These are phyloP conservation scores for Fraxinus dipetala DNA, from an alignment of 305 asterid genomes.

Conservation along the genomic window DNA sequence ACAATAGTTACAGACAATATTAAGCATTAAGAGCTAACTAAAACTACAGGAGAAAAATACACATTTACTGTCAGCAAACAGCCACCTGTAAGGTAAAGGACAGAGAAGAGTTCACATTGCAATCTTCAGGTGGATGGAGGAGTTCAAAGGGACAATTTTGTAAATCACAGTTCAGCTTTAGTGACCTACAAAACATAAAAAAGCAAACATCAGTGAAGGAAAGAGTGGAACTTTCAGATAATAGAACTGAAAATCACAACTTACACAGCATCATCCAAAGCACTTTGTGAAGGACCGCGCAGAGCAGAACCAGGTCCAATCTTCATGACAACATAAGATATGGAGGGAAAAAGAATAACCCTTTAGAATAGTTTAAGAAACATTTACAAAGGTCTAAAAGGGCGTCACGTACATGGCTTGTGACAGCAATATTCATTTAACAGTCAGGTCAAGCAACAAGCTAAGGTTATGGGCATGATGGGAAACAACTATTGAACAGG, in stretches of 20 bases:
- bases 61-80: slow-evolving; percentile 23
- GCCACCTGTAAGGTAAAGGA: slow-evolving; percentile 95
- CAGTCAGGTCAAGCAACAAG: slow-evolving; percentile 2
- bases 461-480: neutral
- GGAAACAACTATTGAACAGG: neutral
- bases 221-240: slow-evolving; percentile 10
- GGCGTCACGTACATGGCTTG: neutral
- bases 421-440: neutral
- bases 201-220: slow-evolving; percentile 13
- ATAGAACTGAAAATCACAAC: slow-evolving; percentile 31
- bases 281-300: slow-evolving; percentile 84
- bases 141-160: slow-evolving; percentile 82
- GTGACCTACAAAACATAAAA: slow-evolving; percentile 51
- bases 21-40: neutral
- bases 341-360: slow-evolving; percentile 8
- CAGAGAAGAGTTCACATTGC: slow-evolving; percentile 96
- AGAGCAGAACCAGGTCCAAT: slow-evolving; percentile 90
- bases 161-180: slow-evolving; percentile 67
- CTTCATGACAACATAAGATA: slow-evolving; percentile 42
- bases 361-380: neutral
- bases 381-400: neutral
- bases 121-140: slow-evolving; percentile 97
- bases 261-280: slow-evolving; percentile 76
- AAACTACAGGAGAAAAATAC: slow-evolving; percentile 10
- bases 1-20: neutral